Percentiles rank a stretch among this genome's conserved stretches.
Evolutionary conservation across 257 asterid species (phyloP).

Genomic region (Capsicum rhomboideum): DNA sequence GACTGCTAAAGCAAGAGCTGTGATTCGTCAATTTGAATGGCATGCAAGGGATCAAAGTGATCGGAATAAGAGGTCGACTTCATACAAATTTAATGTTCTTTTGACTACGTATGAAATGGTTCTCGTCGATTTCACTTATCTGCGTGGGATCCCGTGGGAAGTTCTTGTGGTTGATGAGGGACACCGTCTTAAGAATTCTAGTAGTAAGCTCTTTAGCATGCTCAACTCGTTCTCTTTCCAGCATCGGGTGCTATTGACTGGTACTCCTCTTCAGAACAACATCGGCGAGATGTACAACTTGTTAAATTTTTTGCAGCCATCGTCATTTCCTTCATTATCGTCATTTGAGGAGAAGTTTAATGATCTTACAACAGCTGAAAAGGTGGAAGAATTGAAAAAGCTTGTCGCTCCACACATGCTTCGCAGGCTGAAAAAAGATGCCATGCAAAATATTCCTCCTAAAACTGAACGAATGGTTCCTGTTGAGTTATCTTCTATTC

Average conservation of each 20-base stretch:
- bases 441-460: conserved; percentile 96
- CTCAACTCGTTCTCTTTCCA: conserved; percentile 89
- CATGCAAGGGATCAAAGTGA: conserved; percentile 47
- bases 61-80: conserved; percentile 41
- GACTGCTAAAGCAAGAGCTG: conserved; percentile 63
- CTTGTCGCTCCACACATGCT: conserved; percentile 99
- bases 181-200: conserved; percentile 84
- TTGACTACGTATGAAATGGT: conserved; percentile 96
- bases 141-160: conserved; percentile 97
- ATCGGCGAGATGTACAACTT: conserved; percentile 96
- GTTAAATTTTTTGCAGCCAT: conserved; percentile 84
- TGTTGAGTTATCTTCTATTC: conserved; percentile 90
- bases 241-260: conserved; percentile 87
- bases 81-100: conserved; percentile 82
- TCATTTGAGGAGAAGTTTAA: conserved; percentile 86
- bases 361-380: conserved; percentile 87
- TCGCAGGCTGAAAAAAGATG: conserved; percentile 92
- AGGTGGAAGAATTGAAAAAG: conserved; percentile 94
- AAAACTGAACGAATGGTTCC: conserved; percentile 97
- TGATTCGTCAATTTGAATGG: conserved; percentile 94
- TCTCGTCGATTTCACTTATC: conserved; percentile 70
- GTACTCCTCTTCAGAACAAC: conserved; percentile 98
- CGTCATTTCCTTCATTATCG: conserved; percentile 84
- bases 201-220: conserved; percentile 82
- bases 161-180: conserved; percentile 99